Percentiles rank a stretch among this genome's conserved stretches.
Conservation (phyloP, 2,329 filamentous ascomycete species). For the Dichotomopilus funicola region DNA sequence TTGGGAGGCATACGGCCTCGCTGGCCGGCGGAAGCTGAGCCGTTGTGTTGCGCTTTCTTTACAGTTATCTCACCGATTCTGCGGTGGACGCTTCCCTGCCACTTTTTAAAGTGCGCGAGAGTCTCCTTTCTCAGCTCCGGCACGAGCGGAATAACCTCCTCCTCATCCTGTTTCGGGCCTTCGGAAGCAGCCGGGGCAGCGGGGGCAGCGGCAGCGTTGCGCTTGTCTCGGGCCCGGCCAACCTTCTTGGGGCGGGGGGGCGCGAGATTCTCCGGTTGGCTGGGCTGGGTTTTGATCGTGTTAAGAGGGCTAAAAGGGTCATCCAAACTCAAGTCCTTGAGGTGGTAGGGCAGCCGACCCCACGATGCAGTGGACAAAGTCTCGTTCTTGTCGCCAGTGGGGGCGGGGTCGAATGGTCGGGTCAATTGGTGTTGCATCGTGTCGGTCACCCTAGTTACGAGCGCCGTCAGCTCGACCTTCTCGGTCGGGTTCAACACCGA, state of each 20-base stretch:
- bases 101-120: slow-evolving; percentile 69
- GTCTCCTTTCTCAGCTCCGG: slow-evolving; percentile 63
- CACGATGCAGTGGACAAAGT: slow-evolving; percentile 27
- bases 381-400: slow-evolving; percentile 23
- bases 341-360: slow-evolving; percentile 29
- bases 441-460: slow-evolving; percentile 48
- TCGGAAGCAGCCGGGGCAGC: neutral
- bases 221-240: slow-evolving; percentile 10
- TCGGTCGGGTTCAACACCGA: slow-evolving; percentile 42
- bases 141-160: slow-evolving; percentile 29
- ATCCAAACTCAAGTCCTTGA: slow-evolving; percentile 22
- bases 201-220: neutral
- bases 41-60: slow-evolving; percentile 34
- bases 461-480: slow-evolving; percentile 44
- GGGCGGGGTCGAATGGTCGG: slow-evolving; percentile 45
- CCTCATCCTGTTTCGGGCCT: slow-evolving; percentile 27
- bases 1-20: slow-evolving; percentile 15
- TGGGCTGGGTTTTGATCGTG: neutral
- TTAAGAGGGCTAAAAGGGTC: slow-evolving; percentile 6
- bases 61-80: slow-evolving; percentile 64
- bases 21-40: slow-evolving; percentile 16
- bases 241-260: slow-evolving; percentile 16
- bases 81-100: slow-evolving; percentile 64
- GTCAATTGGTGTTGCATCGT: slow-evolving; percentile 47
- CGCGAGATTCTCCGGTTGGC: slow-evolving; percentile 20